phyloP scores from a whole-genome alignment of 192 early-diverging fungal genomes.

The Coemansia sp. region DNA sequence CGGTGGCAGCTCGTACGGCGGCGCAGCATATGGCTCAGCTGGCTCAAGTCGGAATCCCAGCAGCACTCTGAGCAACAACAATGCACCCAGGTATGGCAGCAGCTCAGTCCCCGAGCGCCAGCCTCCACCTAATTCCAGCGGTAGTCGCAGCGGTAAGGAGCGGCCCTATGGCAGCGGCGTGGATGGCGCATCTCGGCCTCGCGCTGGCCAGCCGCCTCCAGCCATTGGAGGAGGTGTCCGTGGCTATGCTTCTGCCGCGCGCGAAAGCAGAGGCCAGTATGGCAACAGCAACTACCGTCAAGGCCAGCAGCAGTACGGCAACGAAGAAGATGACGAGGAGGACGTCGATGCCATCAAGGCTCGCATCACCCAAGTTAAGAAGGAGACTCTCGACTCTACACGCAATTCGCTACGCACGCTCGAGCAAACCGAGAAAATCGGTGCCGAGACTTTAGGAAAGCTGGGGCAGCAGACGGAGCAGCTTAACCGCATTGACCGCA shows the following conservation, averaged over 20 bases:
- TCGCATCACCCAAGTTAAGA: constrained; percentile 64
- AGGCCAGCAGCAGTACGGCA: constrained; percentile 19
- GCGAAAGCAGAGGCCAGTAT: constrained; percentile 24
- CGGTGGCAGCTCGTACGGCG: constrained; percentile 15
- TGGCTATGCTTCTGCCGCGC: constrained; percentile 33
- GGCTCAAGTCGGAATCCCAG: constrained; percentile 6
- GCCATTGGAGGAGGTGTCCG: constrained; percentile 26
- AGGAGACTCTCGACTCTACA: constrained; percentile 70
- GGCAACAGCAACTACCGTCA: constrained; percentile 20
- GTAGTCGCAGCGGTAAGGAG: not conserved
- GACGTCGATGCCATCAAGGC: constrained; percentile 63
- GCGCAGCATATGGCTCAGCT: not conserved
- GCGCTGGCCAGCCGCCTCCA: not conserved
- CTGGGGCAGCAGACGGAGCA: constrained; percentile 66
- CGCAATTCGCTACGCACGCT: constrained; percentile 66
- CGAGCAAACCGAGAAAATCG: constrained; percentile 63
- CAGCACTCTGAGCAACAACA: constrained; percentile 1
- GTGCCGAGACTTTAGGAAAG: constrained; percentile 63
- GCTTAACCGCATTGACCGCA: constrained; percentile 61
- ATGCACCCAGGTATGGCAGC: constrained; percentile 12
- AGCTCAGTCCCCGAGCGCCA: constrained; percentile 8
- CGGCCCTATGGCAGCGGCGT: constrained; percentile 8
- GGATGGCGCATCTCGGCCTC: constrained; percentile 6
- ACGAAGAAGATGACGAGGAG: constrained; percentile 61
- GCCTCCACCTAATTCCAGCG: not conserved